Conservation (phyloP, 192 early-diverging fungal species). For the Funneliformis geosporum region DNA sequence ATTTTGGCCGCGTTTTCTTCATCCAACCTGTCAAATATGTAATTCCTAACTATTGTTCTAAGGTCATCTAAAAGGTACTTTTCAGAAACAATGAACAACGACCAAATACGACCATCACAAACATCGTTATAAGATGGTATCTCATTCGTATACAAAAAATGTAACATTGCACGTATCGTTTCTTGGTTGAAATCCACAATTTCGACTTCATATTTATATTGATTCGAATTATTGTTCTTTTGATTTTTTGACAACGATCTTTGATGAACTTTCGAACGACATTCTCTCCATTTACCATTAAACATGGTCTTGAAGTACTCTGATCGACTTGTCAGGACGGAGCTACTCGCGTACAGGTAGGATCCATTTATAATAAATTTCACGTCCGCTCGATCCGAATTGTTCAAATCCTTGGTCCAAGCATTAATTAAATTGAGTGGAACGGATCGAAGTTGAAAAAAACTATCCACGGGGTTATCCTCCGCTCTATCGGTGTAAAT, state of each 20-base stretch:
- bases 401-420: background rate
- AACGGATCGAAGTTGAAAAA: background rate
- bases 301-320: slow-evolving; percentile 30
- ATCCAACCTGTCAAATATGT: background rate
- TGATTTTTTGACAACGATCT: background rate
- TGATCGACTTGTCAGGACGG: background rate
- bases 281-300: slow-evolving; percentile 23
- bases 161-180: background rate
- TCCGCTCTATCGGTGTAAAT: too few relatives aligned
- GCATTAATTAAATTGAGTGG: background rate
- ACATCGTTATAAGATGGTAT: background rate
- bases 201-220: background rate
- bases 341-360: slow-evolving; percentile 16
- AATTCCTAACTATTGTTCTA: background rate
- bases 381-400: slow-evolving; percentile 17
- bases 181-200: background rate
- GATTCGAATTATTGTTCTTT: background rate
- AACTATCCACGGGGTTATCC: background rate
- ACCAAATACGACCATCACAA: background rate
- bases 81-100: background rate
- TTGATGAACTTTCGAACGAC: background rate
- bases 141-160: slow-evolving; percentile 8
- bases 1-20: background rate
- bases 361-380: slow-evolving; percentile 14
- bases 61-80: slow-evolving; percentile 20